These are phyloP conservation scores for Penicillium aurantiogriseum DNA, from an alignment of 2,329 filamentous ascomycete species.

Conservation along the genomic window DNA sequence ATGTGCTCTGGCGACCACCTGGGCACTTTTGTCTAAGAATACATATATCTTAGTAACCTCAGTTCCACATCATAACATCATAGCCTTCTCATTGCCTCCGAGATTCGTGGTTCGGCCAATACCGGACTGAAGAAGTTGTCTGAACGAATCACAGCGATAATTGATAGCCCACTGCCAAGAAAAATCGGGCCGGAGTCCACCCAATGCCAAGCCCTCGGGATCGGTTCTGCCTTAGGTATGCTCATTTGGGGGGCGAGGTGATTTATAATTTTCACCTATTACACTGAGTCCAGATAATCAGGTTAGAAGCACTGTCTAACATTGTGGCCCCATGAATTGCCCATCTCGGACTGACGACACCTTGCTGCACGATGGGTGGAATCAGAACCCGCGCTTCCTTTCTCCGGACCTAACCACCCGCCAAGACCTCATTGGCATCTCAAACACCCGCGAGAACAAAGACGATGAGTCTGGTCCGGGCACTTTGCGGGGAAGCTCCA, in stretches of 20 bases:
- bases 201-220: conserved; percentile 13
- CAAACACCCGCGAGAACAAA: conserved; percentile 50
- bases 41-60: background rate
- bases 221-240: conserved; percentile 6
- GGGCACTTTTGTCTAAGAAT: background rate
- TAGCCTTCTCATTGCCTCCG: background rate
- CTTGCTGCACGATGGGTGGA: conserved; percentile 52
- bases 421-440: conserved; percentile 56
- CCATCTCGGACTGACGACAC: conserved; percentile 54
- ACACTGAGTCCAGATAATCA: background rate
- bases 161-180: conserved; percentile 11
- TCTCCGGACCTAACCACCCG: conserved; percentile 53
- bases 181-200: conserved; percentile 9
- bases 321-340: conserved; percentile 49
- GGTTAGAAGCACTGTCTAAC: background rate
- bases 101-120: background rate
- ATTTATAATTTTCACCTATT: background rate
- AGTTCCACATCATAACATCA: background rate
- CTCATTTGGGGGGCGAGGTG: background rate
- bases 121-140: background rate
- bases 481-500: conserved; percentile 1
- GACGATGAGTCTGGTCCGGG: conserved; percentile 4
- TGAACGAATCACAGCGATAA: conserved; percentile 2
- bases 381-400: conserved; percentile 54
- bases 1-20: background rate